Percentiles rank a stretch among this genome's conserved stretches.
Conservation (phyloP, 345 rosid species). For the Arabidopsis suecica region DNA sequence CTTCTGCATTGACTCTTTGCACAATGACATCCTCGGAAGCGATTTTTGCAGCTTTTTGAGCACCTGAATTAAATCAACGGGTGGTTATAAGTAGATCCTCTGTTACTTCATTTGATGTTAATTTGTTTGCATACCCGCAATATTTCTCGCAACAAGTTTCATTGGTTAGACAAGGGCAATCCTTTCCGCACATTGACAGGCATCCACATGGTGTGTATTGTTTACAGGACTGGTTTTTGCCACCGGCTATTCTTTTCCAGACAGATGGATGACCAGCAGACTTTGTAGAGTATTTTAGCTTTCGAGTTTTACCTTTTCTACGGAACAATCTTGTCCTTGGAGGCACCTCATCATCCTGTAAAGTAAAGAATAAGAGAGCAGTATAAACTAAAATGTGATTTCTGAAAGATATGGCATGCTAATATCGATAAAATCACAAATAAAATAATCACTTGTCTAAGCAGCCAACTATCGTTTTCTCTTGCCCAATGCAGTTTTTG, state of each 20-base stretch:
- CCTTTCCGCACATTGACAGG: conserved; percentile 88
- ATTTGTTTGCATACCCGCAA: conserved; percentile 76
- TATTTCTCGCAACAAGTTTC: conserved; percentile 98
- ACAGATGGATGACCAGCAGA: conserved; percentile 97
- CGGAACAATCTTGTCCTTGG: conserved; percentile 82
- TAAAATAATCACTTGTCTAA: conserved; percentile 16
- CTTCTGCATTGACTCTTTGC: conserved; percentile 99
- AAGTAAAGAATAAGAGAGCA: conserved; percentile 24
- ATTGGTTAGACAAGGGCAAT: conserved; percentile 81
- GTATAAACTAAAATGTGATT: not conserved
- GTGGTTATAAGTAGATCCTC: conserved; percentile 12
- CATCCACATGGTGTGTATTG: conserved; percentile 98
- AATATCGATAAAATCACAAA: conserved; percentile 5
- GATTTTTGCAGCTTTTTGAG: conserved; percentile 95
- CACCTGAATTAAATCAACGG: conserved; percentile 60
- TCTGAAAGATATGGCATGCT: conserved; percentile 18
- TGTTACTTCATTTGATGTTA: conserved; percentile 18
- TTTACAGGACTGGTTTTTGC: conserved; percentile 85
- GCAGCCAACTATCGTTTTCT: conserved; percentile 14
- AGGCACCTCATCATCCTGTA: conserved; percentile 79
- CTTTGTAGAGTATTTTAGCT: conserved; percentile 91
- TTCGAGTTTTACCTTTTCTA: conserved; percentile 86
- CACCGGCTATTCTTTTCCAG: conserved; percentile 97
- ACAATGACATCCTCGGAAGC: conserved; percentile 99
- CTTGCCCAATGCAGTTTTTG: conserved; percentile 24